These are phyloP conservation scores for Coemansia sp. DNA, from an alignment of 192 early-diverging fungal species.

Conservation along the genomic window DNA sequence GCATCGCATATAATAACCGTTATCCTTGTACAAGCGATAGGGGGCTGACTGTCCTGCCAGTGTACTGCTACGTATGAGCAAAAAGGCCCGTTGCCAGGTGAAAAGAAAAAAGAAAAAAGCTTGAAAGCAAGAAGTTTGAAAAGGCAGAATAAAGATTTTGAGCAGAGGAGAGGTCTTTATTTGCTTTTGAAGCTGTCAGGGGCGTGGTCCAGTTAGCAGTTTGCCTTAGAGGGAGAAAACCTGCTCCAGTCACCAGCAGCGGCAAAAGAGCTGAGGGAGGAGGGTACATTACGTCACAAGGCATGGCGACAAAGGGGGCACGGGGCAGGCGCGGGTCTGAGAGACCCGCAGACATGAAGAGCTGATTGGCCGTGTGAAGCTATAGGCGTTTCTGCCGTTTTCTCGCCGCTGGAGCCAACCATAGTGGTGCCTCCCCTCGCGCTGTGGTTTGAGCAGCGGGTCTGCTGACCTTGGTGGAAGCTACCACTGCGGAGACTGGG, in stretches of 20 bases:
- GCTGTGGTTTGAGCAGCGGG: not conserved
- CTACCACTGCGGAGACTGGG: not conserved
- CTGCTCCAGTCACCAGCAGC: not conserved
- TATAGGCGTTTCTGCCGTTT: not conserved
- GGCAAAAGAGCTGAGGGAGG: not conserved
- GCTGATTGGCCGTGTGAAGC: not conserved
- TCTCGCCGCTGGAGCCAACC: not conserved
- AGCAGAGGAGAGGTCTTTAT: not conserved
- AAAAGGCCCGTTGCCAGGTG: slow-evolving; percentile 9
- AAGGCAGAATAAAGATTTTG: not conserved
- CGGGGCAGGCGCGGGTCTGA: not conserved
- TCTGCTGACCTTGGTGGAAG: not conserved
- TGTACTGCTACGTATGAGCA: not conserved
- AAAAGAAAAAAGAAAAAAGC: slow-evolving; percentile 2
- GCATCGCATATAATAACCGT: slow-evolving; percentile 23
- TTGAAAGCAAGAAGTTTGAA: not conserved
- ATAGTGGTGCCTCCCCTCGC: not conserved
- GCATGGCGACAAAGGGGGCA: not conserved
- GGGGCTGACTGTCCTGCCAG: slow-evolving; percentile 7
- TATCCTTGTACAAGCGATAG: not conserved
- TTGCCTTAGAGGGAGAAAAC: not conserved
- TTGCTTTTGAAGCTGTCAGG: slow-evolving; percentile 2
- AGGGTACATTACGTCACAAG: not conserved
- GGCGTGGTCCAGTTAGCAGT: not conserved
- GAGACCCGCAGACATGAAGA: not conserved